Percentiles rank a stretch among this genome's conserved stretches.
These are phyloP conservation scores for Glycine latifolia DNA, from an alignment of 306 rosid species.

Conservation along the genomic window DNA sequence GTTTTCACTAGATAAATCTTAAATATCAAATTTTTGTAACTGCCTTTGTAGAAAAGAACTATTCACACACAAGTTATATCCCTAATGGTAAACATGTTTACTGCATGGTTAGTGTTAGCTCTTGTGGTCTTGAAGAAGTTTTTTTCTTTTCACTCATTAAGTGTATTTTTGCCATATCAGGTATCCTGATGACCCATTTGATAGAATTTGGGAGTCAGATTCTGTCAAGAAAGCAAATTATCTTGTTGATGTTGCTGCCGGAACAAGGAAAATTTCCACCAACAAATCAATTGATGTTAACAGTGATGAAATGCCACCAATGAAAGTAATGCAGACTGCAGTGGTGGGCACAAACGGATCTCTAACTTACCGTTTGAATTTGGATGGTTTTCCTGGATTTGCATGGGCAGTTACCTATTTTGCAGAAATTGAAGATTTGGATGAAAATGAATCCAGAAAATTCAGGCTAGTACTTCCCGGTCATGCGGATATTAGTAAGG, in stretches of 20 bases:
- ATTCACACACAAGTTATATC: conserved; percentile 2
- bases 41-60: conserved; percentile 5
- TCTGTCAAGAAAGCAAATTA: conserved; percentile 91
- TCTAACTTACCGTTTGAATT: conserved; percentile 82
- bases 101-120: not conserved
- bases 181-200: conserved; percentile 98
- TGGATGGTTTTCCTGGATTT: conserved; percentile 89
- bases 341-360: conserved; percentile 92
- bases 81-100: not conserved
- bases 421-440: conserved; percentile 94
- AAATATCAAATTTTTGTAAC: not conserved
- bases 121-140: conserved; percentile 27
- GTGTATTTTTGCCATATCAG: conserved; percentile 56
- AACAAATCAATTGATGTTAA: conserved; percentile 66
- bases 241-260: conserved; percentile 91
- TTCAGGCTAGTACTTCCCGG: conserved; percentile 90
- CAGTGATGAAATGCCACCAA: conserved; percentile 79
- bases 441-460: conserved; percentile 72
- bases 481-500: conserved; percentile 71
- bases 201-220: conserved; percentile 95
- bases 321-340: conserved; percentile 95
- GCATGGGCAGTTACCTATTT: conserved; percentile 92
- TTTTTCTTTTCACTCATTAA: conserved; percentile 11
- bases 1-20: conserved; percentile 5
- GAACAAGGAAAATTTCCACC: conserved; percentile 84